Percentiles rank a stretch among this genome's conserved stretches.
These are phyloP conservation scores for Podospora pseudoanserina DNA, from an alignment of 495 filamentous ascomycete genomes.

Conservation along the genomic window DNA sequence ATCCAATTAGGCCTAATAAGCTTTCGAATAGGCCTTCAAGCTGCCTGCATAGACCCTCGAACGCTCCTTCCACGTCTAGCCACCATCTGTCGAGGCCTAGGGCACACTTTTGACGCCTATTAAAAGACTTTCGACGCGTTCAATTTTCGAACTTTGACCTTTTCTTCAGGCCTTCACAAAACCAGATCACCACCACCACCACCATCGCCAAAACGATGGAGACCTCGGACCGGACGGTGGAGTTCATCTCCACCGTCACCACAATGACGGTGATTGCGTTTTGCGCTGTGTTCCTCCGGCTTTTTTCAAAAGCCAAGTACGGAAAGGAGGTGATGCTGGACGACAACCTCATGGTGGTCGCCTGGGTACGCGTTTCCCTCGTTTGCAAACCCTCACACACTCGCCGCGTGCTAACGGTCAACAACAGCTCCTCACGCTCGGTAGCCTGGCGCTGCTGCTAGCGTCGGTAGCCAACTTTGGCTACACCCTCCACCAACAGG, in stretches of 20 bases:
- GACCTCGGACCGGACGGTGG: background rate
- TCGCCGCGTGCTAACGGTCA: background rate
- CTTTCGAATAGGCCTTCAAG: too few relatives aligned
- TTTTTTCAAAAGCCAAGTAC: constrained; percentile 1
- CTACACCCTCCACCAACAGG: background rate
- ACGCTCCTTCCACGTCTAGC: too few relatives aligned
- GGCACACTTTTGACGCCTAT: too few relatives aligned
- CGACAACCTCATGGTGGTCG: background rate
- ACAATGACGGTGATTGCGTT: background rate
- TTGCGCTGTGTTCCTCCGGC: background rate
- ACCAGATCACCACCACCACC: too few relatives aligned
- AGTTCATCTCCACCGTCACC: background rate
- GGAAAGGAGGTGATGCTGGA: background rate
- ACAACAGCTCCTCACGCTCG: background rate
- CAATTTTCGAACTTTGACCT: background rate
- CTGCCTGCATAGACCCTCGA: too few relatives aligned
- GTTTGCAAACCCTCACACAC: too few relatives aligned
- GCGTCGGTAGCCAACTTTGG: background rate
- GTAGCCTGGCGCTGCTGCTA: background rate
- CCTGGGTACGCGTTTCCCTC: background rate
- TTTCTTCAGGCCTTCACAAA: too few relatives aligned
- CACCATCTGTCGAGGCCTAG: too few relatives aligned
- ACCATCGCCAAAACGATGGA: background rate
- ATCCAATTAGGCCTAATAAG: too few relatives aligned
- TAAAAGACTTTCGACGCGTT: background rate